Base-by-base conservation (phyloP, 148 eudicot genomes). In the Fagopyrum esculentum region DNA sequence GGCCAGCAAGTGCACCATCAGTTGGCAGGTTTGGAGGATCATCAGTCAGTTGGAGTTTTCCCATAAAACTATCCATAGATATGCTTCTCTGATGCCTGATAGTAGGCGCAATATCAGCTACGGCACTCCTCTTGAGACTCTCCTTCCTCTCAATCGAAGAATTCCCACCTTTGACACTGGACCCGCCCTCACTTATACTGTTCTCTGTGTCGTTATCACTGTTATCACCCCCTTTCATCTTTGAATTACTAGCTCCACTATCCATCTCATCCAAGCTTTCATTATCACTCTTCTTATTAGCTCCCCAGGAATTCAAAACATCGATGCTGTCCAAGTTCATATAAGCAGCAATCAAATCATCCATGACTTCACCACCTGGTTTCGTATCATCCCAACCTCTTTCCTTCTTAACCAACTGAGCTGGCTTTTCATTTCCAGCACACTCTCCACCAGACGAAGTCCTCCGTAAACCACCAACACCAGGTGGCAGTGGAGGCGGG, bases 31-130 rank as follows among this genome's bases (percentile, higher is more conserved):
- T 88, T 13, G 86, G 86, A 45, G 90, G 85, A 77, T 90, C 98
- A 29, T 94, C 97, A 30, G 78, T 85, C 43, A 87, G 92, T 77
- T 87, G 84, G 77, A 90, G 71, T 60, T 82, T 87, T 6, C 87
- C 98, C 80, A 94, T 90, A 74, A 91, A 91, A 76, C 97, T 94
- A 82, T 94, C 98, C 98, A 94, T 90, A 1, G 98, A 94, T 74
- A 91, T 76, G 80, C 96, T 90, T 79, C 98, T 82, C 64, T 86
- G 86, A 78, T 93, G 98, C 81, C 97, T 86, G 16, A 79, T 72
- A 45, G 91, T 85, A 19, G 97, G 88, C 73, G 89, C 89, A 79
- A 86, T 81, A 70, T 91, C 94, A 64, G 80, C 91, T 11, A 75
- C 82, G 4, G 93, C 89, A 84, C 81, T 89, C 76, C 97, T 89